phyloP scores from a whole-genome alignment of 1,139 yeast genomes.

The Yamadazyma songkhlaensis region DNA sequence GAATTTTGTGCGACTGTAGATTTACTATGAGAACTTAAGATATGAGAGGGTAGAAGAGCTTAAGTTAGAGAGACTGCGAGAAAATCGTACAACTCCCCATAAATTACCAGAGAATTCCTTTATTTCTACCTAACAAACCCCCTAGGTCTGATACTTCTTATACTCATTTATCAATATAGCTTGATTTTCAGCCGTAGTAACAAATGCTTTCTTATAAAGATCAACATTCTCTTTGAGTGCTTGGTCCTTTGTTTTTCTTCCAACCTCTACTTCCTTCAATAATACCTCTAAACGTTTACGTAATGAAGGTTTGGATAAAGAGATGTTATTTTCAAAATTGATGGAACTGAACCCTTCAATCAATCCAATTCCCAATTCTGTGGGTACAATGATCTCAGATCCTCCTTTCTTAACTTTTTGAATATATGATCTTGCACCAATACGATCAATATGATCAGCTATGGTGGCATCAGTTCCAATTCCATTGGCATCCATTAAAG shows the following conservation, averaged over 20 bases:
- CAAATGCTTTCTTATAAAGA: conserved; percentile 63
- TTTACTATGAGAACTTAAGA: no score
- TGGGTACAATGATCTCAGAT: conserved; percentile 60
- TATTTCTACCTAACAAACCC: no score
- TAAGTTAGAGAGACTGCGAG: no score
- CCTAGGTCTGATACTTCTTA: conserved; percentile 11
- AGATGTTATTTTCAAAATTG: conserved; percentile 61
- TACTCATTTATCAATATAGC: conserved; percentile 22
- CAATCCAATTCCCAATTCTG: conserved; percentile 80
- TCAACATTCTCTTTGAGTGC: conserved; percentile 58
- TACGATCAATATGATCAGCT: conserved; percentile 93
- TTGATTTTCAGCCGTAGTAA: conserved; percentile 33
- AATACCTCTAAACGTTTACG: conserved; percentile 73
- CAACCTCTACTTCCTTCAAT: conserved; percentile 67
- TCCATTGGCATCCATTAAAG: conserved; percentile 94
- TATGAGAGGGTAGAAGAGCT: no score
- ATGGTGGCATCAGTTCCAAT: conserved; percentile 99
- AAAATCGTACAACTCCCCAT: no score
- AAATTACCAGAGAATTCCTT: no score
- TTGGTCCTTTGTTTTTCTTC: conserved; percentile 48
- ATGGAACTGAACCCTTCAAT: conserved; percentile 86
- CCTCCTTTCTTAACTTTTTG: conserved; percentile 39
- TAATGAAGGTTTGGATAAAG: conserved; percentile 86
- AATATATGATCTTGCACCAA: conserved; percentile 65
- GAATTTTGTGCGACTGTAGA: no score